Evolutionary conservation across 1,284 basidiomycete genomes (phyloP).

Genomic region (Boletus sp.): DNA sequence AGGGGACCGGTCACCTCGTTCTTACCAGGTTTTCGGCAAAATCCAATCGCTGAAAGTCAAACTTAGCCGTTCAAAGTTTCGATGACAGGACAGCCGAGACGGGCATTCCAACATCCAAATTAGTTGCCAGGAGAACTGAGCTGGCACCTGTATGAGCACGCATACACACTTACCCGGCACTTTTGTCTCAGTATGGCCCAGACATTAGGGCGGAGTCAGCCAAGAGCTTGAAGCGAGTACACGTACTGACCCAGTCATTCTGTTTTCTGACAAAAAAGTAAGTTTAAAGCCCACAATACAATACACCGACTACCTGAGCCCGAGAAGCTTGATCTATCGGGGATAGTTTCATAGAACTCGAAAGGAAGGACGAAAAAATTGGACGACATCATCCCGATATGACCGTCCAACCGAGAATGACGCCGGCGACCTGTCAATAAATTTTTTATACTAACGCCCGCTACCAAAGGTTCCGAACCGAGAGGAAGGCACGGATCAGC

Average conservation of each 20-base stretch:
- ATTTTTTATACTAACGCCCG: slow-evolving; percentile 5
- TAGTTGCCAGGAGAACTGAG: slow-evolving; percentile 12
- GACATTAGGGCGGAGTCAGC: slow-evolving; percentile 2
- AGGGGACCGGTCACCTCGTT: neutral
- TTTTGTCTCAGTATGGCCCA: slow-evolving; percentile 2
- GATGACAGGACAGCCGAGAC: neutral
- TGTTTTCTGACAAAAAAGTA: slow-evolving; percentile 1
- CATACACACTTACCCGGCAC: slow-evolving; percentile 10
- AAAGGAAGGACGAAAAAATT: too few relatives aligned
- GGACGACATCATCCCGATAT: neutral
- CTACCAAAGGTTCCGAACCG: slow-evolving; percentile 10
- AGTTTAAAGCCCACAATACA: neutral
- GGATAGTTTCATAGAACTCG: neutral
- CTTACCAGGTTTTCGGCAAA: slow-evolving; percentile 1
- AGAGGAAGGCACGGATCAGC: neutral
- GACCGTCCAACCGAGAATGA: slow-evolving; percentile 6
- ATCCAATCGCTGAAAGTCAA: slow-evolving; percentile 2
- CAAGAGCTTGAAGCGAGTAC: neutral
- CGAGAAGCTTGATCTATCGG: neutral
- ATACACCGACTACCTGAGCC: neutral
- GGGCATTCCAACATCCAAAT: neutral
- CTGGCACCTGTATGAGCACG: neutral
- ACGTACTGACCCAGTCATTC: neutral
- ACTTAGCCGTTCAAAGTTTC: slow-evolving; percentile 19
- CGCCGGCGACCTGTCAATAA: slow-evolving; percentile 7